phyloP scores from a whole-genome alignment of 768 basidiomycete genomes.

The Phaffia australis region DNA sequence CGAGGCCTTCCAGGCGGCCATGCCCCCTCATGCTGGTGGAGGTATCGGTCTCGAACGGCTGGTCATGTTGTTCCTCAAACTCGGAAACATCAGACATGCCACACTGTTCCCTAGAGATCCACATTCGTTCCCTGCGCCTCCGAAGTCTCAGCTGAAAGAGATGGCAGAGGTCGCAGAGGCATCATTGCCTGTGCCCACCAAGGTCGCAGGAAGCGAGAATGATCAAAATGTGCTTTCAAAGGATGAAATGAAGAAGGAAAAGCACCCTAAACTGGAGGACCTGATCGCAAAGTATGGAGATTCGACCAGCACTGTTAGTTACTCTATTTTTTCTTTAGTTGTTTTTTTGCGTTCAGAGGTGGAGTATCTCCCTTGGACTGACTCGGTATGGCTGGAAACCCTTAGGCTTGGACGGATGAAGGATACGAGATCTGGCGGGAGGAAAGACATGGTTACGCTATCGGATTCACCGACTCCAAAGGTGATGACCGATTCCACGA shows the following conservation, averaged over 20 bases:
- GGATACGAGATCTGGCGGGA: conserved; percentile 46
- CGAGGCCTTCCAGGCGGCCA: background rate
- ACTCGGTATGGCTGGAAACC: background rate
- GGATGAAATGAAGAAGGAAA: background rate
- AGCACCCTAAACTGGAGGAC: conserved; percentile 33
- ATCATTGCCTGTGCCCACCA: conserved; percentile 39
- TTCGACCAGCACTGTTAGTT: conserved; percentile 48
- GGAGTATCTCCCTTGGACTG: background rate
- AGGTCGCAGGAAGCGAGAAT: background rate
- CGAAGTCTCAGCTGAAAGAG: conserved; percentile 25
- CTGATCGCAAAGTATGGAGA: conserved; percentile 59
- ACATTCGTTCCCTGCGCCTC: conserved; percentile 22
- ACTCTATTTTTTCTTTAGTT: background rate
- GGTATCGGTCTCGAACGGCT: conserved; percentile 5
- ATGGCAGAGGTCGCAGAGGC: conserved; percentile 27
- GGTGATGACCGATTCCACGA: conserved; percentile 24
- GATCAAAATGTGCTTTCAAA: background rate
- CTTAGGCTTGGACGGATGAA: conserved; percentile 54
- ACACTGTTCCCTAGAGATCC: conserved; percentile 21
- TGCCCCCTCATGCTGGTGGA: conserved; percentile 18
- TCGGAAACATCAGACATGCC: conserved; percentile 9
- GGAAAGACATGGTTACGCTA: conserved; percentile 49
- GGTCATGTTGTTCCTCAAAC: conserved; percentile 9
- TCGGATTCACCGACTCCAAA: conserved; percentile 51
- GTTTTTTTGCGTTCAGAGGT: background rate